phyloP scores from a whole-genome alignment of 179 eudicot genomes.

The Drosera spatulata region DNA sequence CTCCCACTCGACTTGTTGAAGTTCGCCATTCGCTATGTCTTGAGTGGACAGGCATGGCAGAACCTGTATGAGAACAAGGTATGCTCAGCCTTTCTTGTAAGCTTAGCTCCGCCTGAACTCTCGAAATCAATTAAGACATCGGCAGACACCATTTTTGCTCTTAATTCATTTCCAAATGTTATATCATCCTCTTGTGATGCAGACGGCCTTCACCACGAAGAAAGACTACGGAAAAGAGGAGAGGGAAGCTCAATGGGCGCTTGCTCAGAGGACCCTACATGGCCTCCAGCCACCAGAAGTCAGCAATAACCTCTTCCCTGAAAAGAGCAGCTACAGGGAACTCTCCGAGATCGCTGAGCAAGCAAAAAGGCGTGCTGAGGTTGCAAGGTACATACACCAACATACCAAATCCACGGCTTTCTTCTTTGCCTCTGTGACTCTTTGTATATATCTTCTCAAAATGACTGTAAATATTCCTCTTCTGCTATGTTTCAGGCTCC shows the following conservation, averaged over 20 bases:
- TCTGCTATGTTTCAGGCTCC: background rate
- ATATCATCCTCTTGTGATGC: background rate
- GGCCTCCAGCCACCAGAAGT: slow-evolving; percentile 49
- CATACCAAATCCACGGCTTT: background rate
- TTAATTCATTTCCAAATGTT: too few relatives aligned
- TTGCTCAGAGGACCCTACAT: slow-evolving; percentile 49
- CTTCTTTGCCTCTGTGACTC: background rate
- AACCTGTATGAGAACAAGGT: slow-evolving; percentile 36
- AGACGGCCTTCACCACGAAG: slow-evolving; percentile 60
- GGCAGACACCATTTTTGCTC: too few relatives aligned
- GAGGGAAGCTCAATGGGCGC: slow-evolving; percentile 42
- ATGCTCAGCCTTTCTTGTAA: too few relatives aligned
- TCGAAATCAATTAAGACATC: too few relatives aligned
- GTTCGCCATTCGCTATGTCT: slow-evolving; percentile 30
- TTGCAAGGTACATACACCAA: slow-evolving; percentile 21
- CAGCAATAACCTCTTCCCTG: slow-evolving; percentile 18
- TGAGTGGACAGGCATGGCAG: slow-evolving; percentile 39
- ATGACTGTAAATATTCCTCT: background rate
- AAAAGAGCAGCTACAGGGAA: slow-evolving; percentile 40
- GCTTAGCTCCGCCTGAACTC: too few relatives aligned
- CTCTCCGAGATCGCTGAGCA: slow-evolving; percentile 47
- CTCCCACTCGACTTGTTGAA: slow-evolving; percentile 71
- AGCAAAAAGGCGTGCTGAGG: slow-evolving; percentile 8
- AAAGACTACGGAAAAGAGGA: slow-evolving; percentile 27
- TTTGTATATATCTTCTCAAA: background rate